Evolutionary conservation across 2,329 filamentous ascomycete species (phyloP).

Genomic region (Didymella arachidicola): DNA sequence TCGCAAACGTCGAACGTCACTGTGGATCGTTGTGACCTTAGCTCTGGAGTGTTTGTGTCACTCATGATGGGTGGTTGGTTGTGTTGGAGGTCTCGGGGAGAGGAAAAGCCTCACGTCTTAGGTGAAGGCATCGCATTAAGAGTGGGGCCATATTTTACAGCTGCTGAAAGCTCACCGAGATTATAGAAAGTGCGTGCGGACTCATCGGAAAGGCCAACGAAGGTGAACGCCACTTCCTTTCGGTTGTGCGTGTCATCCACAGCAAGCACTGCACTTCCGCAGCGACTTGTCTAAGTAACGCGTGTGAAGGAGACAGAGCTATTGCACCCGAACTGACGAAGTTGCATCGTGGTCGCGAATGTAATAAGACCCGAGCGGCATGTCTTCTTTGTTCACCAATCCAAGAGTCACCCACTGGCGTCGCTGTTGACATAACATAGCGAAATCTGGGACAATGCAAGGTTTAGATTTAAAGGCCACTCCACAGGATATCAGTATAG

Average conservation of each 20-base stretch:
- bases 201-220: background rate
- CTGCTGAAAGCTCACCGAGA: background rate
- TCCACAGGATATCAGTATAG: background rate
- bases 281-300: background rate
- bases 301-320: background rate
- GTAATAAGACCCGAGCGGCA: background rate
- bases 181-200: background rate
- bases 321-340: background rate
- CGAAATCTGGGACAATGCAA: background rate
- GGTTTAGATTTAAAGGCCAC: background rate
- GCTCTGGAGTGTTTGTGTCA: background rate
- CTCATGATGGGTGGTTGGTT: background rate
- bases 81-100: background rate
- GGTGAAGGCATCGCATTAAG: background rate
- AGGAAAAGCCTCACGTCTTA: background rate
- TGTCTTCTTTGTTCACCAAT: background rate
- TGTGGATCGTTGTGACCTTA: background rate
- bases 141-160: background rate
- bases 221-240: background rate
- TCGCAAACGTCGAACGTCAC: background rate
- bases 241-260: background rate
- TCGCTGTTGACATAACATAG: background rate
- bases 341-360: background rate
- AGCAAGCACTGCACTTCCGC: background rate
- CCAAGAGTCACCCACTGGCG: background rate